phyloP scores from a whole-genome alignment of 257 asterid genomes.

The Nicotiana sylvestris region DNA sequence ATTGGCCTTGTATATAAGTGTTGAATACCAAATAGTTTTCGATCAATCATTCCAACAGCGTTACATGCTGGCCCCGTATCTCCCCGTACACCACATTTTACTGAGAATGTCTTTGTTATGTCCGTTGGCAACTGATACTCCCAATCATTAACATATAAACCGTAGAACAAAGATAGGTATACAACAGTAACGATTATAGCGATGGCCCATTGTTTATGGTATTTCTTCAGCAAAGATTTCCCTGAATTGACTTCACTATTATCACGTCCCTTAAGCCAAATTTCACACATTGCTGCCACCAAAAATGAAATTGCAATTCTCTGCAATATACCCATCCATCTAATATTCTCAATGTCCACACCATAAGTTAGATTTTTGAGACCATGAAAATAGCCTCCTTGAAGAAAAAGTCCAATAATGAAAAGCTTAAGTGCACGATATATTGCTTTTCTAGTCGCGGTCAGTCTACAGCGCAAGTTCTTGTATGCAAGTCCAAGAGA shows the following conservation, averaged over 20 bases:
- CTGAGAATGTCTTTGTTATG: slow-evolving; percentile 24
- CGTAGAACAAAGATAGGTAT: slow-evolving; percentile 43
- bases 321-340: slow-evolving; percentile 67
- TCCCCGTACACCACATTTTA: slow-evolving; percentile 52
- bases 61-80: slow-evolving; percentile 70
- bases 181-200: slow-evolving; percentile 29
- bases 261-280: slow-evolving; percentile 44
- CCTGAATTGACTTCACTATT: slow-evolving; percentile 42
- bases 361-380: slow-evolving; percentile 45
- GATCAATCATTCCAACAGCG: slow-evolving; percentile 69
- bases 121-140: slow-evolving; percentile 38
- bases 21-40: slow-evolving; percentile 44
- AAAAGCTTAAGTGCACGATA: slow-evolving; percentile 43
- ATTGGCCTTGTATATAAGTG: slow-evolving; percentile 48
- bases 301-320: slow-evolving; percentile 56
- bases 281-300: slow-evolving; percentile 52
- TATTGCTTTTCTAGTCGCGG: slow-evolving; percentile 47
- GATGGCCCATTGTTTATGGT: slow-evolving; percentile 44
- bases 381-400: slow-evolving; percentile 65
- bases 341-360: slow-evolving; percentile 42
- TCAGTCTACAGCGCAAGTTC: slow-evolving; percentile 36
- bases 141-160: slow-evolving; percentile 56
- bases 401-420: slow-evolving; percentile 50
- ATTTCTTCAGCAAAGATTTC: slow-evolving; percentile 43
- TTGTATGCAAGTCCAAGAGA: slow-evolving; percentile 63